phyloP scores from a whole-genome alignment of 164 flowering plant species.

The Annona cherimola region DNA sequence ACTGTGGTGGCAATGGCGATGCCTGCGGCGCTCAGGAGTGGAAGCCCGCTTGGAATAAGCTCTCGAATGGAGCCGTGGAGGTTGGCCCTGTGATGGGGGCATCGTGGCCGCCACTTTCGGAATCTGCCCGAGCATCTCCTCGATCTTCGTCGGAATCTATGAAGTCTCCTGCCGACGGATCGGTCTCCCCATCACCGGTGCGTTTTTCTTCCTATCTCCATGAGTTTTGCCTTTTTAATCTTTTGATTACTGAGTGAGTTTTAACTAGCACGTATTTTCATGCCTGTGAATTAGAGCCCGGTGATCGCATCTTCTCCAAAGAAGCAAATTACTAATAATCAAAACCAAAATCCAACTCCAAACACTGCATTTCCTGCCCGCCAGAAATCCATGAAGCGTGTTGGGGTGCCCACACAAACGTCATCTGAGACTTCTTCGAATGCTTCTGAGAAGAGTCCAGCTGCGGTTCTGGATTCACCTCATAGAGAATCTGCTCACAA shows the following conservation, averaged over 20 bases:
- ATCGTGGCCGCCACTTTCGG: slow-evolving; percentile 68
- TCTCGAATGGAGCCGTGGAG: slow-evolving; percentile 38
- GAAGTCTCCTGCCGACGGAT: slow-evolving; percentile 40
- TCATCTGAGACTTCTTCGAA: slow-evolving; percentile 27
- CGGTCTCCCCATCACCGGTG: slow-evolving; percentile 24
- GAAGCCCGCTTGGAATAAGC: slow-evolving; percentile 74
- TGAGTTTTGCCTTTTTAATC: neutral
- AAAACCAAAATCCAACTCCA: slow-evolving; percentile 31
- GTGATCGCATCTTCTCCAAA: slow-evolving; percentile 23
- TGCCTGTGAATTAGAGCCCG: slow-evolving; percentile 28
- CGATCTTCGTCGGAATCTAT: slow-evolving; percentile 35
- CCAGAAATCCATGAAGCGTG: slow-evolving; percentile 41
- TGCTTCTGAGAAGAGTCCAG: slow-evolving; percentile 21
- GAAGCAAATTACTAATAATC: slow-evolving; percentile 27
- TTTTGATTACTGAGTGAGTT: slow-evolving; percentile 4
- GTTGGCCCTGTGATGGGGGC: slow-evolving; percentile 36
- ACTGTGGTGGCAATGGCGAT: neutral
- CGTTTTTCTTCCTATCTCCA: neutral
- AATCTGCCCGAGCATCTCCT: slow-evolving; percentile 43
- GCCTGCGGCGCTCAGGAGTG: slow-evolving; percentile 34
- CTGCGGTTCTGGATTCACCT: slow-evolving; percentile 29
- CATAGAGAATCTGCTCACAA: slow-evolving; percentile 29
- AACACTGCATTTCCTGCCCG: slow-evolving; percentile 28
- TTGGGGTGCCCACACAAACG: slow-evolving; percentile 24
- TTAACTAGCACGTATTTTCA: neutral